phyloP scores from a whole-genome alignment of 2,329 filamentous ascomycete species.

The Arachnopeziza araneosa region DNA sequence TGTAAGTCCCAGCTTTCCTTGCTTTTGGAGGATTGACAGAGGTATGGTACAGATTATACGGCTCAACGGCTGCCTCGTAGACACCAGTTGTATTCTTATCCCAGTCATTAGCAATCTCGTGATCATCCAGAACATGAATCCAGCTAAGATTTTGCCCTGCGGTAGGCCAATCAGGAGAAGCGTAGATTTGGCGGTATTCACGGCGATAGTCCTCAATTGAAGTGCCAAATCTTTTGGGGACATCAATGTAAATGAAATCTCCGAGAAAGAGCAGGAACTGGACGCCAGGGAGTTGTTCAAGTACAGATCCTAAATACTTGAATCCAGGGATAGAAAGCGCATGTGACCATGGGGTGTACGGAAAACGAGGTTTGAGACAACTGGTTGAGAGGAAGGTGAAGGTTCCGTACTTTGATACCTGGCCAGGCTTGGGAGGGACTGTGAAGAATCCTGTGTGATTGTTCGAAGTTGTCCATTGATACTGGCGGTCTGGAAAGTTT shows the following conservation, averaged over 20 bases:
- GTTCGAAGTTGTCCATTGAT: slow-evolving; percentile 82
- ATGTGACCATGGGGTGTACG: slow-evolving; percentile 80
- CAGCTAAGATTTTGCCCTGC: slow-evolving; percentile 80
- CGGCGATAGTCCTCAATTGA: slow-evolving; percentile 72
- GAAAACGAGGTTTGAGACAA: slow-evolving; percentile 87
- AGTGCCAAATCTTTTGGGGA: slow-evolving; percentile 72
- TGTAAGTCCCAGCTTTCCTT: slow-evolving; percentile 40
- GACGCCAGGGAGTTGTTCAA: slow-evolving; percentile 58
- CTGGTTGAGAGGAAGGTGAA: slow-evolving; percentile 92
- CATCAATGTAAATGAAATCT: slow-evolving; percentile 88
- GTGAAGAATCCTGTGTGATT: slow-evolving; percentile 79
- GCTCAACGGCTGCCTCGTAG: slow-evolving; percentile 45
- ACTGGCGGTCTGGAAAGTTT: slow-evolving; percentile 64
- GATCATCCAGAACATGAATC: slow-evolving; percentile 95
- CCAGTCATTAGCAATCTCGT: slow-evolving; percentile 96
- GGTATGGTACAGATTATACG: slow-evolving; percentile 82
- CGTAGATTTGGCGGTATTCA: slow-evolving; percentile 94
- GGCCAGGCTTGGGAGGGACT: slow-evolving; percentile 66
- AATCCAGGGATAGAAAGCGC: slow-evolving; percentile 78
- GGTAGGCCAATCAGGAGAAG: slow-evolving; percentile 82
- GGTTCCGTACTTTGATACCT: slow-evolving; percentile 57
- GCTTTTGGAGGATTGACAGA: slow-evolving; percentile 73
- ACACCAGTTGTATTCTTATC: slow-evolving; percentile 73
- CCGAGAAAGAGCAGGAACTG: slow-evolving; percentile 80
- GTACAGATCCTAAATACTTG: slow-evolving; percentile 64